Evolutionary conservation across 495 filamentous ascomycete genomes (phyloP).

Genomic region (Lichenothelia convexa): DNA sequence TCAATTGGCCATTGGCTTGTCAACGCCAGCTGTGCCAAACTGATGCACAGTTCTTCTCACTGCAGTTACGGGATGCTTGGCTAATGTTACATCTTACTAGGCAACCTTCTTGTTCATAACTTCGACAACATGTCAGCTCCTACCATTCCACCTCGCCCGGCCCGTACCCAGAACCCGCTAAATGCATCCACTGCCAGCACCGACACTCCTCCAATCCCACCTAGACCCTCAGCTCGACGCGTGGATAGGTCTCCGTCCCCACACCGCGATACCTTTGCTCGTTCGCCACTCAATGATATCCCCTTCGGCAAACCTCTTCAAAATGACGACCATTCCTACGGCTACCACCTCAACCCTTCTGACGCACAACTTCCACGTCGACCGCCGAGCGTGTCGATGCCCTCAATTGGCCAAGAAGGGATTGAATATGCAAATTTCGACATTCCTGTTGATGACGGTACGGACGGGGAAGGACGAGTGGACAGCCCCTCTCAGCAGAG

Average conservation of each 20-base stretch:
- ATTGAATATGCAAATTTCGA: conserved; percentile 60
- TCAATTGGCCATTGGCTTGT: too few relatives aligned
- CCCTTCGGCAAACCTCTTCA: conserved; percentile 29
- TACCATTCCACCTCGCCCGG: conserved; percentile 46
- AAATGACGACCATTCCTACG: conserved; percentile 21
- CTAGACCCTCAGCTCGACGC: conserved; percentile 37
- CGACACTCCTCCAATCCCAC: conserved; percentile 41
- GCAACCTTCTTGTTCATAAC: neutral
- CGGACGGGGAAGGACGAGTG: too few relatives aligned
- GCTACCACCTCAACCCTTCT: conserved; percentile 24
- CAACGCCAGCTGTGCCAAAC: too few relatives aligned
- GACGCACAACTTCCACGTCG: conserved; percentile 33
- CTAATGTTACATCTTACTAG: neutral
- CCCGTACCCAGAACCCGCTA: conserved; percentile 15
- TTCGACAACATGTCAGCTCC: conserved; percentile 33
- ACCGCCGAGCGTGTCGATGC: conserved; percentile 61
- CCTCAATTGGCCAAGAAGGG: conserved; percentile 76
- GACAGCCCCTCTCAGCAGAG: conserved; percentile 45
- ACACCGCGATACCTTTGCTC: conserved; percentile 56
- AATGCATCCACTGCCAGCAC: conserved; percentile 20
- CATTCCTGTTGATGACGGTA: conserved; percentile 15
- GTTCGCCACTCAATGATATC: conserved; percentile 66
- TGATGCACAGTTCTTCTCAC: too few relatives aligned
- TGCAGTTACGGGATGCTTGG: too few relatives aligned
- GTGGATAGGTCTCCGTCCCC: conserved; percentile 65